phyloP scores from a whole-genome alignment of 2,329 filamentous ascomycete genomes.

The Pseudophaeomoniella oleicola region DNA sequence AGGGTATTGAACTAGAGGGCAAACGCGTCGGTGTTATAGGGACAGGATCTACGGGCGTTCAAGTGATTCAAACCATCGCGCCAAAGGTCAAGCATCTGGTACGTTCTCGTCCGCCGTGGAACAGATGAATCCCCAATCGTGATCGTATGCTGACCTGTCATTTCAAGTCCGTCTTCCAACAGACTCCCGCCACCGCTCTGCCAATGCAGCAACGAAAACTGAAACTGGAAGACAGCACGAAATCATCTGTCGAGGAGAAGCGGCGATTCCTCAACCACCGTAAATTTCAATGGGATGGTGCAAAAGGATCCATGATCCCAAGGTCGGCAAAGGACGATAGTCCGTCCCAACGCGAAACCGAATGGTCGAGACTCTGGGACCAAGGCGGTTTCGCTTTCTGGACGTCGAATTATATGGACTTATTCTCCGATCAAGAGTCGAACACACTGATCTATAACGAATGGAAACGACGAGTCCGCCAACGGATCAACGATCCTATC shows the following conservation, averaged over 20 bases:
- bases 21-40: slow-evolving; percentile 50
- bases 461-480: slow-evolving; percentile 37
- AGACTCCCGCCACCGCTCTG: slow-evolving; percentile 50
- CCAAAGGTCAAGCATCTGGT: slow-evolving; percentile 6
- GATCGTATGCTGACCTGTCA: not conserved
- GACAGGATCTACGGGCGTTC: slow-evolving; percentile 49
- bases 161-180: slow-evolving; percentile 42
- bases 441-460: slow-evolving; percentile 42
- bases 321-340: slow-evolving; percentile 29
- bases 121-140: not conserved
- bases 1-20: slow-evolving; percentile 37
- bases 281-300: slow-evolving; percentile 42
- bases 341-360: slow-evolving; percentile 32
- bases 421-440: slow-evolving; percentile 28
- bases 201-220: slow-evolving; percentile 42
- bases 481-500: slow-evolving; percentile 34
- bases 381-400: slow-evolving; percentile 41
- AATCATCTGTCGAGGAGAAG: slow-evolving; percentile 28
- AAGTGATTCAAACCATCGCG: slow-evolving; percentile 26
- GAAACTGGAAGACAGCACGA: slow-evolving; percentile 36
- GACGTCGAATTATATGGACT: slow-evolving; percentile 41
- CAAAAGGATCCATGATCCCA: slow-evolving; percentile 15
- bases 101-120: slow-evolving; percentile 2
- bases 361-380: slow-evolving; percentile 36
- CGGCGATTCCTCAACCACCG: slow-evolving; percentile 37